Conservation (phyloP, 2,329 filamentous ascomycete species). For the Coniochaeta sp. region DNA sequence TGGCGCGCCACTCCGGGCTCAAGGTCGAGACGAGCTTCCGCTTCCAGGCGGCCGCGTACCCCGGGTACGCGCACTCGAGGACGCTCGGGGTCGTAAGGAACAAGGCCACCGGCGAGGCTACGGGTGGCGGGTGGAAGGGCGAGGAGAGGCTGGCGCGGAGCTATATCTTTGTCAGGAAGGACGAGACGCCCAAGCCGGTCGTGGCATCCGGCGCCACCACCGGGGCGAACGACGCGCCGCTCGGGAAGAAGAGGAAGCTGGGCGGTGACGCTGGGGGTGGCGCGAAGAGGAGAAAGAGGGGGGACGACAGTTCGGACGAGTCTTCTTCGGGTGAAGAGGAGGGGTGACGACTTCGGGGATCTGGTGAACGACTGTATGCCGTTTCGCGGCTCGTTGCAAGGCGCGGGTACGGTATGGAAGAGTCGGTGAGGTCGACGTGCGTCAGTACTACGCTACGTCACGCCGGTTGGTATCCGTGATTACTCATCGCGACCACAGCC, state of each 20-base stretch:
- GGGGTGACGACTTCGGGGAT: neutral
- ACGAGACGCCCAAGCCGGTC: slow-evolving; percentile 28
- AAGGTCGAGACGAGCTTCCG: slow-evolving; percentile 62
- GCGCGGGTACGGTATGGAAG: neutral
- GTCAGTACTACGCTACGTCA: neutral
- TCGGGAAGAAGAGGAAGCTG: slow-evolving; percentile 22
- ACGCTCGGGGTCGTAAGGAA: slow-evolving; percentile 60
- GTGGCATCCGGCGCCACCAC: slow-evolving; percentile 4
- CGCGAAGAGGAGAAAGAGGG: slow-evolving; percentile 15
- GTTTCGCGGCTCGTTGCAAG: neutral
- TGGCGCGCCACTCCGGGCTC: slow-evolving; percentile 71
- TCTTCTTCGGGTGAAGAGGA: neutral
- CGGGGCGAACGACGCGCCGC: slow-evolving; percentile 11
- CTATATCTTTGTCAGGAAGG: slow-evolving; percentile 56
- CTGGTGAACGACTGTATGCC: neutral
- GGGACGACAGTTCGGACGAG: slow-evolving; percentile 1
- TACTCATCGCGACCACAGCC: too few relatives aligned
- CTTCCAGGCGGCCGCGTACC: slow-evolving; percentile 62
- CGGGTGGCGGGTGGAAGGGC: slow-evolving; percentile 40
- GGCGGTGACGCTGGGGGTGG: slow-evolving; percentile 20
- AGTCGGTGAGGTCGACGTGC: neutral
- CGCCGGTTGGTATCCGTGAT: too few relatives aligned
- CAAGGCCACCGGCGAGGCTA: slow-evolving; percentile 33
- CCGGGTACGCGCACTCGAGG: slow-evolving; percentile 65
- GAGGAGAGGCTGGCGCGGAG: slow-evolving; percentile 48